These are phyloP conservation scores for Penicillium dipodomyicola DNA, from an alignment of 495 filamentous ascomycete genomes.

Conservation along the genomic window DNA sequence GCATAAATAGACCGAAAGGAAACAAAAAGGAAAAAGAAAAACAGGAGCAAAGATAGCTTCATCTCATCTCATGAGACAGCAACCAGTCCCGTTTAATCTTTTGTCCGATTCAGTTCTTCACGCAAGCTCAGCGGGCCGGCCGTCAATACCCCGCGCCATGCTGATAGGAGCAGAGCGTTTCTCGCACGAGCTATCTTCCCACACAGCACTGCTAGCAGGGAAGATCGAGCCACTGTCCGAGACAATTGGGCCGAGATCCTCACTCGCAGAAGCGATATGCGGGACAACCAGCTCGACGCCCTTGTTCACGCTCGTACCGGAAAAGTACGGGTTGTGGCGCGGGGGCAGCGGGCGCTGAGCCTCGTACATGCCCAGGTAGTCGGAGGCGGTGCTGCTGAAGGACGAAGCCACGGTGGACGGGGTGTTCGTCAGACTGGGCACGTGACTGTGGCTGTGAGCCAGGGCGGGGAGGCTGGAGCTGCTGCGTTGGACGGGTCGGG, in stretches of 20 bases:
- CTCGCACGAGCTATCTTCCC: conserved; percentile 22
- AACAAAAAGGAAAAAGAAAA: background rate
- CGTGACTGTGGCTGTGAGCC: conserved; percentile 8
- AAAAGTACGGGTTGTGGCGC: conserved; percentile 42
- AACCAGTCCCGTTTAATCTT: background rate
- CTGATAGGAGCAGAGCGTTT: conserved; percentile 21
- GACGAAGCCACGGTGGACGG: conserved; percentile 49
- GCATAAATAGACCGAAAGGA: background rate
- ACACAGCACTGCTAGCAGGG: conserved; percentile 34
- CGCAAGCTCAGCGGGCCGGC: conserved; percentile 2
- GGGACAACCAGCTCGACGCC: conserved; percentile 46
- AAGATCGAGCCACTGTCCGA: conserved; percentile 34
- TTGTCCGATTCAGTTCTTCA: conserved; percentile 7
- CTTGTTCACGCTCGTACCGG: conserved; percentile 33
- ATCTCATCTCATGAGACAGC: background rate
- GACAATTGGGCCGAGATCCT: conserved; percentile 19
- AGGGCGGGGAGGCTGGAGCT: conserved; percentile 39
- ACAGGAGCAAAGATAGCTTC: background rate
- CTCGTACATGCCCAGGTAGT: conserved; percentile 36
- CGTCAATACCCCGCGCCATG: conserved; percentile 10
- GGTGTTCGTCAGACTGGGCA: conserved; percentile 42
- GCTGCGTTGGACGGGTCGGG: conserved; percentile 34
- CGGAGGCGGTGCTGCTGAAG: conserved; percentile 40
- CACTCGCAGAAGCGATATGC: conserved; percentile 24
- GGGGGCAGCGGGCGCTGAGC: conserved; percentile 42